These are phyloP conservation scores for Ocimum tenuiflorum DNA, from an alignment of 257 asterid species.

Conservation along the genomic window DNA sequence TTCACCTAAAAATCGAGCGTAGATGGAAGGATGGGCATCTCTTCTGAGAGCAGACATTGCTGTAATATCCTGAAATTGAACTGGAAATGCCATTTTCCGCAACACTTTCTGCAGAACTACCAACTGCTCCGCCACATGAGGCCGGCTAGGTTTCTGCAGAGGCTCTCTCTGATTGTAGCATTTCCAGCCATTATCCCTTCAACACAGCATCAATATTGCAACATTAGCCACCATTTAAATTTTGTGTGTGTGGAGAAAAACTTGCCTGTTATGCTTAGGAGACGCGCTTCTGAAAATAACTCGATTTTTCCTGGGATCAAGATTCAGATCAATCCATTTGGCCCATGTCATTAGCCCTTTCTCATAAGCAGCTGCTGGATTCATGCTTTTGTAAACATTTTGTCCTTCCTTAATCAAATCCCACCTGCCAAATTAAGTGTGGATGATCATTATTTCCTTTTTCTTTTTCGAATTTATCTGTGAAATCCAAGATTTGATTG, in stretches of 20 bases:
- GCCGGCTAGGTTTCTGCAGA: slow-evolving; percentile 31
- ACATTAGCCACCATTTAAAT: too few relatives aligned
- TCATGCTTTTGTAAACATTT: slow-evolving; percentile 37
- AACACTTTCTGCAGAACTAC: slow-evolving; percentile 42
- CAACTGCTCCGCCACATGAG: slow-evolving; percentile 42
- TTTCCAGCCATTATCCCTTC: slow-evolving; percentile 64
- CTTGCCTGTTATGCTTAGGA: slow-evolving; percentile 65
- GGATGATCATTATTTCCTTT: background rate
- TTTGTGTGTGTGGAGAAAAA: background rate
- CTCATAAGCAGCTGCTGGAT: slow-evolving; percentile 63
- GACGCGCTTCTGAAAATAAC: slow-evolving; percentile 78
- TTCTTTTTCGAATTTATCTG: background rate
- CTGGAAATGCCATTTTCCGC: slow-evolving; percentile 53
- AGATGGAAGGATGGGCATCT: slow-evolving; percentile 81
- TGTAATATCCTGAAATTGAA: slow-evolving; percentile 59
- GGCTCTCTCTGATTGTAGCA: slow-evolving; percentile 60
- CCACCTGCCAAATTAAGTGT: slow-evolving; percentile 45
- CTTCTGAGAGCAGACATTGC: slow-evolving; percentile 54
- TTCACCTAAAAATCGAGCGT: slow-evolving; percentile 38
- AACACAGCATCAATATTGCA: too few relatives aligned
- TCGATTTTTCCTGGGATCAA: slow-evolving; percentile 57
- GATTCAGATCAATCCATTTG: slow-evolving; percentile 65
- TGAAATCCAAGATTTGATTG: background rate
- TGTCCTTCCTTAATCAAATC: slow-evolving; percentile 65
- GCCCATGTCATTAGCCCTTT: slow-evolving; percentile 75